A percentile compares a stretch with the other conserved stretches of the same genome.
Evolutionary conservation across 139 green algal genomes (phyloP).

Genomic region (Auxenochlorella pyrenoidosa): DNA sequence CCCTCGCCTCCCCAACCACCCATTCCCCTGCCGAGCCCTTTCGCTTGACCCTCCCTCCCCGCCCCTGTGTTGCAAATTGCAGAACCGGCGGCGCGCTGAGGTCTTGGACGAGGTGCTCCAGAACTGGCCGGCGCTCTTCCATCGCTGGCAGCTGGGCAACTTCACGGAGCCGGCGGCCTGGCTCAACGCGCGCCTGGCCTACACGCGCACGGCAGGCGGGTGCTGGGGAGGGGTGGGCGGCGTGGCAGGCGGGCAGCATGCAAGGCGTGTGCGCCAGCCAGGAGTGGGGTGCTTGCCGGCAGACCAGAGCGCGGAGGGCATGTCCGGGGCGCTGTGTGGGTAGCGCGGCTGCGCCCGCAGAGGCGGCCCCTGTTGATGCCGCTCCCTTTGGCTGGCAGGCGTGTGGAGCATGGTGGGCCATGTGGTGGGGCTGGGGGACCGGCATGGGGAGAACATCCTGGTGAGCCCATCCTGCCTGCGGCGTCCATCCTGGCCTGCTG

Average conservation of each 20-base stretch:
- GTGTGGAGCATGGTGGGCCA: slow-evolving; percentile 73
- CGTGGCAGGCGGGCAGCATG: not conserved
- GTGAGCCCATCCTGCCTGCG: slow-evolving; percentile 58
- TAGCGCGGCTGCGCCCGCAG: too few relatives aligned
- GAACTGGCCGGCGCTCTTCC: slow-evolving; percentile 85
- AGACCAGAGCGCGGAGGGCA: too few relatives aligned
- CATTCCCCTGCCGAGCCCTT: too few relatives aligned
- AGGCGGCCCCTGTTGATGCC: not conserved
- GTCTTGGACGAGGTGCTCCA: slow-evolving; percentile 75
- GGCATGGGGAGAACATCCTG: slow-evolving; percentile 98
- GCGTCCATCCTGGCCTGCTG: not conserved
- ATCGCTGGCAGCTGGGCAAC: slow-evolving; percentile 80
- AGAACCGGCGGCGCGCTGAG: slow-evolving; percentile 40
- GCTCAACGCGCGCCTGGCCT: slow-evolving; percentile 81
- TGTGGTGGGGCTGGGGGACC: slow-evolving; percentile 81
- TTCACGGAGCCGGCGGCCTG: slow-evolving; percentile 89
- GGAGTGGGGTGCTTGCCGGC: too few relatives aligned
- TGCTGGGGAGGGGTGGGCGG: not conserved
- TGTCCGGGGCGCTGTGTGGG: not conserved
- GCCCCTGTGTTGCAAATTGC: too few relatives aligned
- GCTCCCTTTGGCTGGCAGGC: slow-evolving; percentile 21
- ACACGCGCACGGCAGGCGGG: slow-evolving; percentile 73
- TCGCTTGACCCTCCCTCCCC: too few relatives aligned
- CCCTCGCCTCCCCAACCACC: too few relatives aligned
- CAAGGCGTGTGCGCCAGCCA: too few relatives aligned